Base-by-base conservation (phyloP, 163 green algal genomes). In the Chlorella variabilis region DNA sequence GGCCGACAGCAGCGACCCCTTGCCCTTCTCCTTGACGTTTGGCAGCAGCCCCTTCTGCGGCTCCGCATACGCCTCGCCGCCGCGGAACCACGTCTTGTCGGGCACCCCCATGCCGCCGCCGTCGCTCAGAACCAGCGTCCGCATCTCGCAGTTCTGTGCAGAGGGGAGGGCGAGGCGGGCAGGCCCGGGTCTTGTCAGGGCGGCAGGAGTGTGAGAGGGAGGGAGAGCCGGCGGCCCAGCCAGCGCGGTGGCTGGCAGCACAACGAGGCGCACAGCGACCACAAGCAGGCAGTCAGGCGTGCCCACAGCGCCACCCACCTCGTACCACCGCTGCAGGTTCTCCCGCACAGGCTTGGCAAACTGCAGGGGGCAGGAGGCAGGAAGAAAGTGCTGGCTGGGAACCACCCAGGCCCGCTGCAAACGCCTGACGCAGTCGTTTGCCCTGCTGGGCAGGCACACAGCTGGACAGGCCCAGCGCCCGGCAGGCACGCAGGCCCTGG, bases 121-220 rank as follows among this genome's bases (percentile, higher is more conserved):
- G 78, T 93, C 90, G 31, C 70, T 81, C 11, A 93, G 68, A 20
- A 92, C 81, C 59, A 93, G 65, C 7, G 88, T 86, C 29, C 90
- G 79, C 80, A 90, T 89, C 83, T 93, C 90, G 67, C 87, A 91
- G 74, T 93, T 93, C 51, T 91, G 82, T 68, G 17, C 17, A 51
- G 13, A 13, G 18, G 1, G 69, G 2, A 49, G 48, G 36, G 27
- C 1, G 68, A 9, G 13, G n/a, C 42, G 18, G 18, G 36, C 65
- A 56, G 21, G 63, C 18, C 23, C 8, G 4, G 66, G 3, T 23
- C 45, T 11, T 11, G 45, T 54, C 45, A 54, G 45, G 11, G 11
- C 15, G n/a, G 29, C n/a, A 67, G 7, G 59, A 18, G 9, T 39
- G 27, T 4, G n/a, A 11, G 59, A 67, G 7, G 4, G 27, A 38